phyloP scores from a whole-genome alignment of 2,329 filamentous ascomycete species.

The Claviceps digitariae region DNA sequence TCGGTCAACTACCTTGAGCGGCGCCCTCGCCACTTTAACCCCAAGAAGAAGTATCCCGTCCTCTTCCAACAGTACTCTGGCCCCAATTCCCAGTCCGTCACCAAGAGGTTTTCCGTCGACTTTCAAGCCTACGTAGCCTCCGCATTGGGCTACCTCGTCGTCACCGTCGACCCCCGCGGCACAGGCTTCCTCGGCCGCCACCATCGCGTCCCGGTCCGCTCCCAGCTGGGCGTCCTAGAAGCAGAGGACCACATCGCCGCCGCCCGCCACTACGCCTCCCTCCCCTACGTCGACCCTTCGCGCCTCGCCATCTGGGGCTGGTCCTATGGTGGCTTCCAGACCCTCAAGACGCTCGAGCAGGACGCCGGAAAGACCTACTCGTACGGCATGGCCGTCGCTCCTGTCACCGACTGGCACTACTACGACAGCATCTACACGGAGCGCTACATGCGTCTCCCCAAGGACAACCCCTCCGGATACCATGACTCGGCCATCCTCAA shows the following conservation, averaged over 20 bases:
- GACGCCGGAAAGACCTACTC: slow-evolving; percentile 83
- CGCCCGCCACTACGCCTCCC: slow-evolving; percentile 69
- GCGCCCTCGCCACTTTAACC: slow-evolving; percentile 76
- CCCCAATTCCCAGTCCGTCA: slow-evolving; percentile 80
- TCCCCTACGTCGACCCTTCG: slow-evolving; percentile 67
- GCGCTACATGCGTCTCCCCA: slow-evolving; percentile 91
- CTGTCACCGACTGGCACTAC: slow-evolving; percentile 95
- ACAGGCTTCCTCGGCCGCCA: slow-evolving; percentile 83
- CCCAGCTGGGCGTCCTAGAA: slow-evolving; percentile 74
- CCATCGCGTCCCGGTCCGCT: slow-evolving; percentile 68
- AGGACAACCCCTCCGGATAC: slow-evolving; percentile 70
- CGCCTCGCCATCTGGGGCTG: slow-evolving; percentile 95
- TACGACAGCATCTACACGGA: slow-evolving; percentile 94
- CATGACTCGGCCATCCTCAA: slow-evolving; percentile 61
- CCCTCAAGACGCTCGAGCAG: slow-evolving; percentile 84
- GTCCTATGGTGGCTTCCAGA: slow-evolving; percentile 93
- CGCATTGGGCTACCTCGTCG: slow-evolving; percentile 77
- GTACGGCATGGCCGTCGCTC: slow-evolving; percentile 96
- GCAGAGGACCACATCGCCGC: slow-evolving; percentile 83
- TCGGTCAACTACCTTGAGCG: slow-evolving; percentile 65
- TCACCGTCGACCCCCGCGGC: slow-evolving; percentile 86
- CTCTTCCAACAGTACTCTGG: slow-evolving; percentile 93
- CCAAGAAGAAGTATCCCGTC: slow-evolving; percentile 77
- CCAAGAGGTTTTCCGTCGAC: slow-evolving; percentile 67
- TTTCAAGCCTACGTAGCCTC: slow-evolving; percentile 86